phyloP scores from a whole-genome alignment of 2,329 filamentous ascomycete species.

The Tothia fuscella region DNA sequence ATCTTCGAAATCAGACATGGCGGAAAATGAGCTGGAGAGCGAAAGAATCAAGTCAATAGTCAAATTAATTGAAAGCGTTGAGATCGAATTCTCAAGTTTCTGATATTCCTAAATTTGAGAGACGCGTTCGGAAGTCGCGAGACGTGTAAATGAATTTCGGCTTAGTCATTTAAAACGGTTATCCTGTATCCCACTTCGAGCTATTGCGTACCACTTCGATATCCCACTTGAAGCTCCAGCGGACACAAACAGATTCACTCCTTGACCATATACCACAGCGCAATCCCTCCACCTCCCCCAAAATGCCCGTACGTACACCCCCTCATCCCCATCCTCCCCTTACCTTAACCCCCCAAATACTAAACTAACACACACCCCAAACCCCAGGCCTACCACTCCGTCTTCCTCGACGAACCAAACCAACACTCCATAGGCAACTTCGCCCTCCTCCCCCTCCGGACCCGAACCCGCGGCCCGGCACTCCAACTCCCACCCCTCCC shows the following conservation, averaged over 20 bases:
- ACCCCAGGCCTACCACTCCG: slow-evolving; percentile 77
- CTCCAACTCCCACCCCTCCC: slow-evolving; percentile 59
- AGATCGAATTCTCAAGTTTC: background rate
- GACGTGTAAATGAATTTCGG: background rate
- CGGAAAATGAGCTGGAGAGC: slow-evolving; percentile 9
- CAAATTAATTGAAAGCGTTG: background rate
- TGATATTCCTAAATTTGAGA: slow-evolving; percentile 5
- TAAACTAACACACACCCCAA: slow-evolving; percentile 10
- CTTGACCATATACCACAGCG: background rate
- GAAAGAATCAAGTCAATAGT: background rate
- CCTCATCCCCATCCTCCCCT: background rate
- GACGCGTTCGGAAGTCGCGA: slow-evolving; percentile 10
- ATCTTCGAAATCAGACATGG: slow-evolving; percentile 48
- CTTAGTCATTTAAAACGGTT: no score
- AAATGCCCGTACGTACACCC: slow-evolving; percentile 4
- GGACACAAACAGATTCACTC: slow-evolving; percentile 1
- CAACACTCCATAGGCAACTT: slow-evolving; percentile 74
- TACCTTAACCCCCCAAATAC: background rate
- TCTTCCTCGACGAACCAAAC: slow-evolving; percentile 75
- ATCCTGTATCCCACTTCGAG: no score
- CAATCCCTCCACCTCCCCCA: background rate
- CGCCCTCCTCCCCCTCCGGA: slow-evolving; percentile 85
- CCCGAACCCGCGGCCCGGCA: slow-evolving; percentile 87
- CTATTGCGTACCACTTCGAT: background rate
- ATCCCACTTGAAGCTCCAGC: background rate